These are phyloP conservation scores for Turnera subulata DNA, from an alignment of 345 rosid species.

Conservation along the genomic window DNA sequence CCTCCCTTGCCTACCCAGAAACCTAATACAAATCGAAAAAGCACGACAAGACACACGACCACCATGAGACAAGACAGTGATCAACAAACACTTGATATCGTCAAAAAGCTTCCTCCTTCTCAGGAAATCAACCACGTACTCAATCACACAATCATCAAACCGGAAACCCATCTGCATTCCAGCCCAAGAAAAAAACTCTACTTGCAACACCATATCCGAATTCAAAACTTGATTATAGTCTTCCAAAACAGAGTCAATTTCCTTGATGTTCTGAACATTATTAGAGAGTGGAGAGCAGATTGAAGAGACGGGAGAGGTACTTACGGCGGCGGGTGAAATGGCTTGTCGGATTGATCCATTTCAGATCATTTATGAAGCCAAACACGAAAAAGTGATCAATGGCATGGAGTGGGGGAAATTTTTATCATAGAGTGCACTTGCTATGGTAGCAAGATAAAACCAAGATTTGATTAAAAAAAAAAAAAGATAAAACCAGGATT, in stretches of 20 bases:
- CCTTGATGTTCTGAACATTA: background rate
- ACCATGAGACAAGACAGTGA: constrained; percentile 16
- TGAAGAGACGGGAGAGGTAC: constrained; percentile 13
- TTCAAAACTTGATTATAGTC: constrained; percentile 21
- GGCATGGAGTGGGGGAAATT: too few species aligned
- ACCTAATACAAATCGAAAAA: constrained; percentile 30
- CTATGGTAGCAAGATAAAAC: too few species aligned
- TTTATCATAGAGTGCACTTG: too few species aligned
- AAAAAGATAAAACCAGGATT: too few species aligned
- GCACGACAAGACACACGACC: constrained; percentile 25
- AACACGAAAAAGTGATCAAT: too few species aligned
- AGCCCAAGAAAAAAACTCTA: constrained; percentile 36
- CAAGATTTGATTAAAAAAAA: too few species aligned
- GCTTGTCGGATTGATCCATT: too few species aligned
- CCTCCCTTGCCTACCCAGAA: constrained; percentile 34
- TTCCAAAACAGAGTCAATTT: constrained; percentile 17
- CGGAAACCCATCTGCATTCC: constrained; percentile 29
- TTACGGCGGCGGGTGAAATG: too few species aligned
- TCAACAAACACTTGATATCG: constrained; percentile 28
- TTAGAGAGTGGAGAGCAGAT: constrained; percentile 22
- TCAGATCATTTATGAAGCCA: too few species aligned
- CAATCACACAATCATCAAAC: constrained; percentile 29
- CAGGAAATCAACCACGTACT: constrained; percentile 32
- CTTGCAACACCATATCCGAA: constrained; percentile 25
- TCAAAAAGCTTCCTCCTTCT: constrained; percentile 41